Percentiles rank a stretch among this genome's conserved stretches.
Conservation (phyloP, 805 yeast genomes). For the Yamadazyma paraphyllophila region DNA sequence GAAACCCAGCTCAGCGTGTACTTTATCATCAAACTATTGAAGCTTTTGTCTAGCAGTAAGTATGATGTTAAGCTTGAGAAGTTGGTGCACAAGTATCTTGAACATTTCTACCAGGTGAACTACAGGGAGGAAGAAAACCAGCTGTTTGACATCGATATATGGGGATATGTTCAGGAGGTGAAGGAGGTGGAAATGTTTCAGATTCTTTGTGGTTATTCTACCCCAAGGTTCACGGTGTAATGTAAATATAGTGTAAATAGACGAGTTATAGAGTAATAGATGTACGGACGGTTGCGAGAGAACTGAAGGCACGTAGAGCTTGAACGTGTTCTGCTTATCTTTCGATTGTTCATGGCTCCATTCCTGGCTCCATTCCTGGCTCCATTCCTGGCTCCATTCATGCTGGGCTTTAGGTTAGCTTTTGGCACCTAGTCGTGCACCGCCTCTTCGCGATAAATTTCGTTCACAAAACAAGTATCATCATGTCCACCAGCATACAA, state of each 20-base stretch:
- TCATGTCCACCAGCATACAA: slow-evolving; percentile 40
- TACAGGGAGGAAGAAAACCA: neutral
- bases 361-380: no score
- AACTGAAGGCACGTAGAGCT: no score
- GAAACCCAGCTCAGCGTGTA: neutral
- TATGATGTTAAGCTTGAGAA: slow-evolving; percentile 3
- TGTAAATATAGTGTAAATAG: no score
- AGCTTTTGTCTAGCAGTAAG: neutral
- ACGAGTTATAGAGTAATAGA: no score
- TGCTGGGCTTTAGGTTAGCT: no score
- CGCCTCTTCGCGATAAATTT: neutral
- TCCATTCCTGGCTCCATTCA: no score
- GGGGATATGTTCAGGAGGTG: slow-evolving; percentile 4
- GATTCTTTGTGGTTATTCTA: slow-evolving; percentile 9
- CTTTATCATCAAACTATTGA: slow-evolving; percentile 1
- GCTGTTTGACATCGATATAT: slow-evolving; percentile 1
- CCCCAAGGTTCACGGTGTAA: slow-evolving; percentile 8
- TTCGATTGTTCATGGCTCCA: no score
- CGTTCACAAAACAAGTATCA: neutral
- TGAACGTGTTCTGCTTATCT: no score
- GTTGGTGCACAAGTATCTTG: slow-evolving; percentile 4
- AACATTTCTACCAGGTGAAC: neutral
- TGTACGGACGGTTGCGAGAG: no score
- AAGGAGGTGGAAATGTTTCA: slow-evolving; percentile 6
- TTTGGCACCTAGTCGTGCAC: neutral